Conservation (phyloP, 225 moss, liverwort and hornwort genomes). For the Neckera pumila region DNA sequence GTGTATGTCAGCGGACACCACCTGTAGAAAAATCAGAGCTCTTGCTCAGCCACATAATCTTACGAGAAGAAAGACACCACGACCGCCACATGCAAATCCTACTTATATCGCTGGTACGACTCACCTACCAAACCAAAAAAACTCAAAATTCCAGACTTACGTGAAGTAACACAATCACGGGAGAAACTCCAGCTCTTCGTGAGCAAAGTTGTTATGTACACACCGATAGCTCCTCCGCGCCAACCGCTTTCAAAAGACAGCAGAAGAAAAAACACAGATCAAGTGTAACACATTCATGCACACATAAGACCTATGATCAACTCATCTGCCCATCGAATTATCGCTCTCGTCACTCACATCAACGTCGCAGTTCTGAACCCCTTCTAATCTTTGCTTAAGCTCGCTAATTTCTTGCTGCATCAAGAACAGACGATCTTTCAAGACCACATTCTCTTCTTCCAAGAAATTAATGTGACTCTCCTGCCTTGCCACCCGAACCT, state of each 20-base stretch:
- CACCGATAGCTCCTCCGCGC: neutral
- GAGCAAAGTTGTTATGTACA: neutral
- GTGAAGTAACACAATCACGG: neutral
- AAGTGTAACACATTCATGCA: conserved; percentile 21
- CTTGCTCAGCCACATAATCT: neutral
- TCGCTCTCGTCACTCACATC: conserved; percentile 26
- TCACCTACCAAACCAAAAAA: neutral
- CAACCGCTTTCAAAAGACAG: neutral
- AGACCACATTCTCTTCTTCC: conserved; percentile 45
- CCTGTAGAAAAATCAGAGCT: conserved; percentile 26
- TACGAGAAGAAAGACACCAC: neutral
- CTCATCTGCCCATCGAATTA: neutral
- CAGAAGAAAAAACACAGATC: conserved; percentile 16
- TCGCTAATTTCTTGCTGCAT: conserved; percentile 27
- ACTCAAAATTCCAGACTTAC: conserved; percentile 2
- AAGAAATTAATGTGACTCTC: conserved; percentile 21
- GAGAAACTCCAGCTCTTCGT: neutral
- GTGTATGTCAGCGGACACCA: neutral
- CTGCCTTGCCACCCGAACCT: conserved; percentile 13
- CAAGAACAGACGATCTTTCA: conserved; percentile 29
- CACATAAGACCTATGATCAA: neutral
- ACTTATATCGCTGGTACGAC: neutral
- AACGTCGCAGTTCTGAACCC: neutral
- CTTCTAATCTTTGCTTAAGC: conserved; percentile 13
- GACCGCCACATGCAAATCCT: neutral